These are phyloP conservation scores for Acacia pycnantha DNA, from an alignment of 331 rosid species.

Conservation along the genomic window DNA sequence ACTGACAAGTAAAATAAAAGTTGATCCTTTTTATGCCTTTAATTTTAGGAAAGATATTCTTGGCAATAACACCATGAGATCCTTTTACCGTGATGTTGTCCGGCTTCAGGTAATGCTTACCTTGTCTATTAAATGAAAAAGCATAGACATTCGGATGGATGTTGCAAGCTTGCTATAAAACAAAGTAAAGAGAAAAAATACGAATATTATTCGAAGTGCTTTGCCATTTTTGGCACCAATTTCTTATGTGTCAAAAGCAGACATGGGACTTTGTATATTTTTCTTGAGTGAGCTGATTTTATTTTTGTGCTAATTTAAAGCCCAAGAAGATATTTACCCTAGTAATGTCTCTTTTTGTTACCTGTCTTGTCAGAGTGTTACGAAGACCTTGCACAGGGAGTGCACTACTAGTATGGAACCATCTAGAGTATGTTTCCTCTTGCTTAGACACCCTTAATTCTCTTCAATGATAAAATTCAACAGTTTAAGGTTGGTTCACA, in stretches of 20 bases:
- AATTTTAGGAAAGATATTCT: conserved; percentile 78
- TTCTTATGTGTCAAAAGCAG: not conserved
- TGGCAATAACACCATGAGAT: conserved; percentile 64
- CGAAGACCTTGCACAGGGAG: conserved; percentile 67
- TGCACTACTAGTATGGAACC: conserved; percentile 68
- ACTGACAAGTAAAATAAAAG: not conserved
- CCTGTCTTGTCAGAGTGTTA: conserved; percentile 56
- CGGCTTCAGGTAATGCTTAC: conserved; percentile 69
- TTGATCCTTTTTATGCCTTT: conserved; percentile 15
- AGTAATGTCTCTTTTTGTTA: conserved; percentile 14
- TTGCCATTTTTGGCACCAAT: not conserved
- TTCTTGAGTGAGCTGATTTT: not conserved
- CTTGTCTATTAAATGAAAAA: not conserved
- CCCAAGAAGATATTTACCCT: not conserved
- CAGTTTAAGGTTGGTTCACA: not conserved
- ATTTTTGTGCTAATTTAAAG: not conserved
- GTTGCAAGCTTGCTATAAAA: not conserved
- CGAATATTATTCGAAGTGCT: not conserved
- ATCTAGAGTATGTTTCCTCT: conserved; percentile 56
- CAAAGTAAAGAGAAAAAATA: not conserved
- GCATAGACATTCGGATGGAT: not conserved
- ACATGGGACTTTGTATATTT: not conserved
- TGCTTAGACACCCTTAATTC: conserved; percentile 10
- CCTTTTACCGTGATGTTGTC: conserved; percentile 72
- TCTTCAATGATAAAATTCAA: not conserved